These are phyloP conservation scores for Penicillium chermesinum DNA, from an alignment of 495 filamentous ascomycete species.

Conservation along the genomic window DNA sequence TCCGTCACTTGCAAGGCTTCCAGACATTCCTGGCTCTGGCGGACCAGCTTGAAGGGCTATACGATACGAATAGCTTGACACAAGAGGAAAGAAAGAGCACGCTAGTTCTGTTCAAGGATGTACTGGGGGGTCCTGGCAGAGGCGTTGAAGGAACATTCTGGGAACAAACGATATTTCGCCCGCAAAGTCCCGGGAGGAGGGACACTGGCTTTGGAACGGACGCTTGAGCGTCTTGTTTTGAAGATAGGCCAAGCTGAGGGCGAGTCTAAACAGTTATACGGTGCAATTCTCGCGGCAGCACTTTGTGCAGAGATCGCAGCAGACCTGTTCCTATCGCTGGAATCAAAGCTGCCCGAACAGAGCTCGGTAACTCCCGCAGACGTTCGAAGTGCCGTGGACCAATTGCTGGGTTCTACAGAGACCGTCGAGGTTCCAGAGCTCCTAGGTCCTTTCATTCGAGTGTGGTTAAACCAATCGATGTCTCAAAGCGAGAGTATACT, in stretches of 20 bases:
- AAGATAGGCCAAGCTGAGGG: slow-evolving; percentile 46
- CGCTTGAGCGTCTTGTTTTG: slow-evolving; percentile 55
- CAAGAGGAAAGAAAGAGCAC: slow-evolving; percentile 55
- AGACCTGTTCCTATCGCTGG: slow-evolving; percentile 34
- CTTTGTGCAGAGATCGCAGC: slow-evolving; percentile 69
- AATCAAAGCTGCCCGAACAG: slow-evolving; percentile 20
- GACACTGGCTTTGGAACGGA: slow-evolving; percentile 68
- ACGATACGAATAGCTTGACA: slow-evolving; percentile 51
- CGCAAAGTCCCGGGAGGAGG: slow-evolving; percentile 68
- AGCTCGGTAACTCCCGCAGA: slow-evolving; percentile 12
- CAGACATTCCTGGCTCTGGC: slow-evolving; percentile 64
- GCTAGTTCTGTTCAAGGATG: slow-evolving; percentile 64
- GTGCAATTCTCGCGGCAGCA: slow-evolving; percentile 75
- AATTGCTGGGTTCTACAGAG: slow-evolving; percentile 34
- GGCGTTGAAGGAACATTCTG: slow-evolving; percentile 71
- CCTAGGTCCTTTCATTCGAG: slow-evolving; percentile 37
- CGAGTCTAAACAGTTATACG: slow-evolving; percentile 74
- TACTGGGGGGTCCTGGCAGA: slow-evolving; percentile 69
- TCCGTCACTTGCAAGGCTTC: slow-evolving; percentile 79
- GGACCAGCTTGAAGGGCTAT: slow-evolving; percentile 63
- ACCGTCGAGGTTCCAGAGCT: slow-evolving; percentile 40
- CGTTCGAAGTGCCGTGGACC: slow-evolving; percentile 29
- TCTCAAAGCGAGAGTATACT: slow-evolving; percentile 22
- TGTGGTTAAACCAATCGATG: slow-evolving; percentile 36
- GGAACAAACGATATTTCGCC: slow-evolving; percentile 82